A percentile compares a stretch with the other conserved stretches of the same genome.
phyloP scores from a whole-genome alignment of 2,329 filamentous ascomycete genomes.

The Diplodia corticola region DNA sequence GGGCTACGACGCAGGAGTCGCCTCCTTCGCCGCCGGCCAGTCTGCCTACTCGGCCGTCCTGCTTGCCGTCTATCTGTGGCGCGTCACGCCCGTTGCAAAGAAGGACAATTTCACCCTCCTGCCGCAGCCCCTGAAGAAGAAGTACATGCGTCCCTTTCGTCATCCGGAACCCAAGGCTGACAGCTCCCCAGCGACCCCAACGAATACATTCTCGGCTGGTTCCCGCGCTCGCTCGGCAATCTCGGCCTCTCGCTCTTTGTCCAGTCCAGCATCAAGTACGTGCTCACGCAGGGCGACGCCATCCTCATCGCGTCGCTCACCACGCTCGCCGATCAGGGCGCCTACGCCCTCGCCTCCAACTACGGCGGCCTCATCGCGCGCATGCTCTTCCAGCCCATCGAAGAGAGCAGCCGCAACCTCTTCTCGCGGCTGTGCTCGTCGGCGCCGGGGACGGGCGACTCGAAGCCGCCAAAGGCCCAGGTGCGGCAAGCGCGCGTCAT shows the following conservation, averaged over 20 bases:
- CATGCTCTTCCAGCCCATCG: conserved; percentile 89
- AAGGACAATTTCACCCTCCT: conserved; percentile 69
- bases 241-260: conserved; percentile 81
- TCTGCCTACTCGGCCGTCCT: conserved; percentile 71
- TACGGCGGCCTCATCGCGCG: conserved; percentile 85
- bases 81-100: conserved; percentile 59
- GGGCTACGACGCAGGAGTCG: conserved; percentile 64
- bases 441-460: conserved; percentile 23
- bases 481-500: conserved; percentile 49
- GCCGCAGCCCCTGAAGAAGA: conserved; percentile 45
- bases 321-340: conserved; percentile 77
- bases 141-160: conserved; percentile 37
- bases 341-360: conserved; percentile 91
- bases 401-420: conserved; percentile 87
- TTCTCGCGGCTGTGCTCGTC: conserved; percentile 76
- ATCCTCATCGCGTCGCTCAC: conserved; percentile 80
- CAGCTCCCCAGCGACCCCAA: not conserved
- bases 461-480: conserved; percentile 23
- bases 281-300: conserved; percentile 92
- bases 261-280: conserved; percentile 86
- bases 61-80: conserved; percentile 67
- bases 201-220: conserved; percentile 39
- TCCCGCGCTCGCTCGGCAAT: conserved; percentile 69
- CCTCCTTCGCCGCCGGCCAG: conserved; percentile 90
- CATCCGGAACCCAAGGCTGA: not conserved